Base-by-base conservation (phyloP, 2,329 filamentous ascomycete species). In the Fusarium sp. region DNA sequence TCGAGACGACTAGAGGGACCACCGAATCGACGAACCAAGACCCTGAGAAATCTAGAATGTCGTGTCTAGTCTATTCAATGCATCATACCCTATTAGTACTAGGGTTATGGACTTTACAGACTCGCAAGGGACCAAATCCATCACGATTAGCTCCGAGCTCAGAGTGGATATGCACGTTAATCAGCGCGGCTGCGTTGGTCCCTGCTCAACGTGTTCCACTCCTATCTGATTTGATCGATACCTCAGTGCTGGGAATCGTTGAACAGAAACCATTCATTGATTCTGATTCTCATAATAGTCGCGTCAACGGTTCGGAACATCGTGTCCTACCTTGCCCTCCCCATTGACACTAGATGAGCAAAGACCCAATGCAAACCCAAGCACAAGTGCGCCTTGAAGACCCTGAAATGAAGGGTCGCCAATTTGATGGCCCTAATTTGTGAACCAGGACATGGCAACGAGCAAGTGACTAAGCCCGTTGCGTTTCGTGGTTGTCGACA, bases 21-120 rank as follows among this genome's bases (percentile, higher is more conserved):
- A 8, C 32, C n/a, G 32, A 55, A 29, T 57, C 45, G 30, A 52
- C 46, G 25, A 24, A 49, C 32, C 45, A 67, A 27, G 52, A 70
- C 56, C 67, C 66, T 66, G 52, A 67, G 56, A 59, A 67, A 67
- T 54, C 47, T 50, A 52, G 63, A 58, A 49, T 56, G 38, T 50
- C 32, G 42, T 56, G 38, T 50, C 32, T n/a, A 67, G 55, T 25
- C 52, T 55, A 52, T 59, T 25, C 6, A 60, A 51, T 20, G 25
- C 52, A 54, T 66, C 42, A 69, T 68, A 56, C 67, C 53, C 40
- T 30, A 68, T 62, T 70, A 27, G 67, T 46, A 70, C 67, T 70
- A 70, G 67, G 44, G 43, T 52, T 12, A 20, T 27, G 32, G n/a
- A 22, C 49, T 53, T 47, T 44, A 32, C 27, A 52, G 53, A 40